Base-by-base conservation (phyloP, 768 basidiomycete species). In the Podaxis sp. region DNA sequence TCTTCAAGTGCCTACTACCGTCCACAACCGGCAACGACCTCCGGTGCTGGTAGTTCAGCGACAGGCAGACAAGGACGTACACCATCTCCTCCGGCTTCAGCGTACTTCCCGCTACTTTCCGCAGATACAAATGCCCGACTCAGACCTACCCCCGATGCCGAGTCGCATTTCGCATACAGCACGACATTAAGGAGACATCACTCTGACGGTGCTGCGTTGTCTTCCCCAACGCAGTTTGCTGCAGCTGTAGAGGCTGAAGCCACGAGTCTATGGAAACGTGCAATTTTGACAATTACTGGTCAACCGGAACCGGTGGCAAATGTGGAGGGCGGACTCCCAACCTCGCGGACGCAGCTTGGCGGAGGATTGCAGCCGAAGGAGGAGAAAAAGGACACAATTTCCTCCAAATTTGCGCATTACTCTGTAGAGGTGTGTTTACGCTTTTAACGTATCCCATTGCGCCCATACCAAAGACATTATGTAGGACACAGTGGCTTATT, bases 141-240 rank as follows among this genome's bases (percentile, higher is more conserved):
- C 9, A 79, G 83, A 36, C 84, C 87, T 0, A 78, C 83, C 0
- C 78, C 88, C 0, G 86, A 85, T 55, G 89, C 91, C 1, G 79
- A 82, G 32, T 70, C 82, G 3, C 91, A 93, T 68, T 93, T 93
- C 67, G 87, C 90, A 1, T 93, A 91, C 71, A 91, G 89, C 65
- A 93, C 91, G 0, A 90, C 88, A 0, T 77, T 93, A 18, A 76
- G 91, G 28, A 71, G 91, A 57, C 91, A 93, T 61, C 79, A 82
- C 21, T 73, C 74, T 0, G 85, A 88, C 18, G 72, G 71, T 23
- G 69, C 71, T 21, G 75, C 78, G 0, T 67, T 83, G 40, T 69
- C 73, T 9, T 76, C 82, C n/a, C 82, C 84, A 27, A 71, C 78
- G 7, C 71, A 77, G 4, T 73, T 86, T 16, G 82, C 80, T 7